phyloP scores from a whole-genome alignment of 2,329 filamentous ascomycete species.

The Talaromyces amestolkiae region DNA sequence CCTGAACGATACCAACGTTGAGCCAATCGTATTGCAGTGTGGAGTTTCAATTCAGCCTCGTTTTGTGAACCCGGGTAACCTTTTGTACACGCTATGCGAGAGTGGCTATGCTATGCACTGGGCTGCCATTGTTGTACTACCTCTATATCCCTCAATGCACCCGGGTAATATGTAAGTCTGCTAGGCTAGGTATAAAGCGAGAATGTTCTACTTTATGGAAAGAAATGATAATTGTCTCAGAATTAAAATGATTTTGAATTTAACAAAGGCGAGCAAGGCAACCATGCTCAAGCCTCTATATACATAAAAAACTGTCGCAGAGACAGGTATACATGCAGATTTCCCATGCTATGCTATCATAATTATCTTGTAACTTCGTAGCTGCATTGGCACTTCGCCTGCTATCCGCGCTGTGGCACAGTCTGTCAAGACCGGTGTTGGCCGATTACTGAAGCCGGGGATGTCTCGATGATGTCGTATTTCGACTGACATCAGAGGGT shows the following conservation, averaged over 20 bases:
- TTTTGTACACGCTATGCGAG: not conserved
- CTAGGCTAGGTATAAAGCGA: not conserved
- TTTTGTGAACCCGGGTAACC: not conserved
- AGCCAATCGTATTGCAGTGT: not conserved
- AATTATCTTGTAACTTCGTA: slow-evolving; percentile 6
- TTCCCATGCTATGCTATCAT: not conserved
- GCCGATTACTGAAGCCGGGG: not conserved
- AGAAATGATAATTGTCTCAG: not conserved
- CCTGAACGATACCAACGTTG: not conserved
- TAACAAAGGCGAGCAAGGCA: not conserved
- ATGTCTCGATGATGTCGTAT: slow-evolving; percentile 9
- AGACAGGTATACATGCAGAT: slow-evolving; percentile 8
- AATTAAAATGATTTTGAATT: not conserved
- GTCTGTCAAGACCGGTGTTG: not conserved
- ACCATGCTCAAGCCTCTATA: slow-evolving; percentile 1
- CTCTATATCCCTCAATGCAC: not conserved
- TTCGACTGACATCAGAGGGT: slow-evolving; percentile 1
- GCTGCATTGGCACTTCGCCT: not conserved
- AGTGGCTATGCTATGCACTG: not conserved
- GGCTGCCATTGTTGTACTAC: not conserved
- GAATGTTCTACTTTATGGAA: not conserved
- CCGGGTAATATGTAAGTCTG: not conserved
- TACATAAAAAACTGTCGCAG: slow-evolving; percentile 1
- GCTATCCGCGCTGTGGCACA: not conserved
- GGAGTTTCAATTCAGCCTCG: not conserved